Evolutionary conservation across 2,329 filamentous ascomycete genomes (phyloP).

Genomic region (Sodiomyces alkalinus): DNA sequence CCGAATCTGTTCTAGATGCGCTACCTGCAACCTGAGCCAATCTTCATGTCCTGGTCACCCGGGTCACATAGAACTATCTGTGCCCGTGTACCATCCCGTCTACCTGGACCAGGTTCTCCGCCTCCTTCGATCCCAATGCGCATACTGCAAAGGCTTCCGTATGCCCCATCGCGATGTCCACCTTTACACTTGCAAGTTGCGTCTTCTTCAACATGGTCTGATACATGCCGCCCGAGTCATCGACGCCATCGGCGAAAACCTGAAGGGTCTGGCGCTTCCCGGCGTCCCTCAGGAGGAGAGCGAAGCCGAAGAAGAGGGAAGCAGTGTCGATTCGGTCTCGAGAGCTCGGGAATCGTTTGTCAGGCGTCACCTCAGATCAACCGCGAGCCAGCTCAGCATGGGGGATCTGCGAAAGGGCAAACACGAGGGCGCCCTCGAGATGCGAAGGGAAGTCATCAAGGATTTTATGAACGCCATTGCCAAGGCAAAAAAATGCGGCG

Average conservation of each 20-base stretch:
- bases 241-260: slow-evolving; percentile 33
- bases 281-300: slow-evolving; percentile 34
- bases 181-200: slow-evolving; percentile 69
- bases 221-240: slow-evolving; percentile 50
- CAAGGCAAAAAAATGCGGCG: slow-evolving; percentile 52
- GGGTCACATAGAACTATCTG: slow-evolving; percentile 88
- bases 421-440: slow-evolving; percentile 69
- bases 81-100: slow-evolving; percentile 88
- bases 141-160: slow-evolving; percentile 79
- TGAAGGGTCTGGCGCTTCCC: slow-evolving; percentile 25
- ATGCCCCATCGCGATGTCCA: slow-evolving; percentile 64
- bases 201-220: slow-evolving; percentile 72
- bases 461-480: slow-evolving; percentile 66
- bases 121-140: slow-evolving; percentile 72
- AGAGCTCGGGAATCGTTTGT: slow-evolving; percentile 52
- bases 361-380: slow-evolving; percentile 50
- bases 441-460: slow-evolving; percentile 61
- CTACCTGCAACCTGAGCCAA: slow-evolving; percentile 78
- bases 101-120: slow-evolving; percentile 88
- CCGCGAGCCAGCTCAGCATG: slow-evolving; percentile 31
- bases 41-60: slow-evolving; percentile 80
- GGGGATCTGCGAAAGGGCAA: slow-evolving; percentile 46
- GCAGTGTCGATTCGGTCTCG: slow-evolving; percentile 34
- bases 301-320: slow-evolving; percentile 51
- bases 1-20: slow-evolving; percentile 44